phyloP scores from a whole-genome alignment of 352 stramenopile genomes.

The Phytophthora podocarpi region DNA sequence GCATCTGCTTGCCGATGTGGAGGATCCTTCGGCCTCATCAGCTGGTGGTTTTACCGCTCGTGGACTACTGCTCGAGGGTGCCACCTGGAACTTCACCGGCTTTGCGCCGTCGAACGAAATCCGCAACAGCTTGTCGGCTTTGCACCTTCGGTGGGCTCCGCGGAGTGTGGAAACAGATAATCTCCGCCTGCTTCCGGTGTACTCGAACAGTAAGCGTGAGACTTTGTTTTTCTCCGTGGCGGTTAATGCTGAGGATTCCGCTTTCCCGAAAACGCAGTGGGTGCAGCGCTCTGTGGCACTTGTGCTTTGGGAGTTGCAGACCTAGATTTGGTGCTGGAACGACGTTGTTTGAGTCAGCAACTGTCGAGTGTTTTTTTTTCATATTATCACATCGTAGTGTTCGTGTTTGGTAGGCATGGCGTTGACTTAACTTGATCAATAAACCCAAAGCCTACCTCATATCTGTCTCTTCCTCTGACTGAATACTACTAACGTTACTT shows the following conservation, averaged over 20 bases:
- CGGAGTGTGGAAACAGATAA: constrained; percentile 18
- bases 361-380: too few species aligned
- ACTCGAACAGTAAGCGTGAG: constrained; percentile 77
- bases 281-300: constrained; percentile 83
- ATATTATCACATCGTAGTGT: too few species aligned
- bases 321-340: constrained; percentile 22
- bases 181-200: constrained; percentile 80
- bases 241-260: constrained; percentile 52
- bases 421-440: neutral
- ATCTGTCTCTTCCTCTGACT: too few species aligned
- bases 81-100: constrained; percentile 62
- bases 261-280: constrained; percentile 73
- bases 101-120: constrained; percentile 84
- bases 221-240: constrained; percentile 86
- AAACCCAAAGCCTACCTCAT: too few species aligned
- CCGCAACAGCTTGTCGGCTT: constrained; percentile 62
- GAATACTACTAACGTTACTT: too few species aligned
- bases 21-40: constrained; percentile 24
- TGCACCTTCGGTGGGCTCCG: constrained; percentile 80
- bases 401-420: too few species aligned
- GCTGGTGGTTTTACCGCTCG: constrained; percentile 60
- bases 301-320: constrained; percentile 74
- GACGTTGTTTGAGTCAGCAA: neutral
- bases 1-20: constrained; percentile 77
- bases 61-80: constrained; percentile 87